Conservation (phyloP, 768 basidiomycete genomes). For the Leccinellum albellum region DNA sequence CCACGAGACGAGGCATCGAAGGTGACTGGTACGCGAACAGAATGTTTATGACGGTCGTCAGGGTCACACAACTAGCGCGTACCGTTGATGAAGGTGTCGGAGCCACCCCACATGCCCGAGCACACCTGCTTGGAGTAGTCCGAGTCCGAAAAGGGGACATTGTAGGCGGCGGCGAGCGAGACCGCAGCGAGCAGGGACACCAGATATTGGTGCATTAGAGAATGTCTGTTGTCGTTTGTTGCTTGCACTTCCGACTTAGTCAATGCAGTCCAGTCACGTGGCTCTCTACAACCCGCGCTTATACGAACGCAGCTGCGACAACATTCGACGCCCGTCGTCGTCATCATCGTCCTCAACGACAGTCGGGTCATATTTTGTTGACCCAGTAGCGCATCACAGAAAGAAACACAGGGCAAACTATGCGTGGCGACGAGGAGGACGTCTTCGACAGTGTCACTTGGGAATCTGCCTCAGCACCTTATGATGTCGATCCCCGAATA, state of each 20-base stretch:
- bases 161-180: constrained; percentile 45
- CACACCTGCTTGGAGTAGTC: constrained; percentile 89
- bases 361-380: neutral
- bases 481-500: constrained; percentile 41
- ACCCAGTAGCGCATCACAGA: neutral
- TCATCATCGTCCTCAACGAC: constrained; percentile 3
- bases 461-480: constrained; percentile 69
- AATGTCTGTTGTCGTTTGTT: constrained; percentile 30
- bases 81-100: constrained; percentile 83
- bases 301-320: neutral
- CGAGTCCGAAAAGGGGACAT: constrained; percentile 65
- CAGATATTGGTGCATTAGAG: constrained; percentile 26
- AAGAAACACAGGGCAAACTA: constrained; percentile 27
- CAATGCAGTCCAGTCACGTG: constrained; percentile 23
- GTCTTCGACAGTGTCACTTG: constrained; percentile 90
- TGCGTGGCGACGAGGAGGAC: constrained; percentile 86
- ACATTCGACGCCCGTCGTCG: neutral
- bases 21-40: constrained; percentile 46
- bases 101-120: constrained; percentile 89
- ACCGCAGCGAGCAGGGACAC: constrained; percentile 24
- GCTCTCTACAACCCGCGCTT: constrained; percentile 2
- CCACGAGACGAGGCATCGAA: constrained; percentile 77
- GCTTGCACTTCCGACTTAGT: constrained; percentile 6
- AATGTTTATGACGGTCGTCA: constrained; percentile 16
- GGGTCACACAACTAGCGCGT: constrained; percentile 18